Percentiles rank a stretch among this genome's conserved stretches.
phyloP scores from a whole-genome alignment of 495 filamentous ascomycete genomes.

The Penicillium salamii region DNA sequence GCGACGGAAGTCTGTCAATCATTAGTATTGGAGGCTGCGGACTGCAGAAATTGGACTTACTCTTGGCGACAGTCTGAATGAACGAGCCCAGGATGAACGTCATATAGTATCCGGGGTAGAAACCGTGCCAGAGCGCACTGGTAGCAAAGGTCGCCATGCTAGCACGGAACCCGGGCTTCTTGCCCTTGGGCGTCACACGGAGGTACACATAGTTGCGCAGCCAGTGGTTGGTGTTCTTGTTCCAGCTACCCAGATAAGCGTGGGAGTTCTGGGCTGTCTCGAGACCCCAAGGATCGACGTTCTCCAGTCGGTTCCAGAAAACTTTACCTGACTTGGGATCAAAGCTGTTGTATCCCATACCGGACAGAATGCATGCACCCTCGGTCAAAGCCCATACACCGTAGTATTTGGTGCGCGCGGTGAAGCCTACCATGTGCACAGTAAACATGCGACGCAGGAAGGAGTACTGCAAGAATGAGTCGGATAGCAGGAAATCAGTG shows the following conservation, averaged over 20 bases:
- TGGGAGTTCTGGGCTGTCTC: slow-evolving; percentile 89
- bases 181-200: slow-evolving; percentile 89
- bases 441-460: slow-evolving; percentile 71
- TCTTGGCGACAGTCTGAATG: slow-evolving; percentile 89
- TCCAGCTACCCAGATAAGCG: slow-evolving; percentile 88
- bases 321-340: slow-evolving; percentile 78
- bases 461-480: slow-evolving; percentile 60
- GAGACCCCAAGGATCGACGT: slow-evolving; percentile 77
- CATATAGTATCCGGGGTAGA: slow-evolving; percentile 95
- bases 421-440: slow-evolving; percentile 78
- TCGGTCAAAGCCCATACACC: slow-evolving; percentile 93
- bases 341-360: slow-evolving; percentile 91
- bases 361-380: slow-evolving; percentile 90
- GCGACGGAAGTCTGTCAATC: slow-evolving; percentile 71
- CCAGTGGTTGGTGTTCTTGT: slow-evolving; percentile 98
- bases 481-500: slow-evolving; percentile 54
- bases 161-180: slow-evolving; percentile 94
- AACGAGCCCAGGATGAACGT: slow-evolving; percentile 86
- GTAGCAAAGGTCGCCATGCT: slow-evolving; percentile 92
- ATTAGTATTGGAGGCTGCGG: slow-evolving; percentile 5
- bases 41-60: too few relatives aligned
- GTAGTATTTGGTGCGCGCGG: slow-evolving; percentile 86
- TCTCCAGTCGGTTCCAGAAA: slow-evolving; percentile 84
- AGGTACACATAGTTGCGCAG: slow-evolving; percentile 94
- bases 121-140: slow-evolving; percentile 96